Evolutionary conservation across 176 grass and related monocot genomes (phyloP).

Genomic region (Oryza meridionalis): DNA sequence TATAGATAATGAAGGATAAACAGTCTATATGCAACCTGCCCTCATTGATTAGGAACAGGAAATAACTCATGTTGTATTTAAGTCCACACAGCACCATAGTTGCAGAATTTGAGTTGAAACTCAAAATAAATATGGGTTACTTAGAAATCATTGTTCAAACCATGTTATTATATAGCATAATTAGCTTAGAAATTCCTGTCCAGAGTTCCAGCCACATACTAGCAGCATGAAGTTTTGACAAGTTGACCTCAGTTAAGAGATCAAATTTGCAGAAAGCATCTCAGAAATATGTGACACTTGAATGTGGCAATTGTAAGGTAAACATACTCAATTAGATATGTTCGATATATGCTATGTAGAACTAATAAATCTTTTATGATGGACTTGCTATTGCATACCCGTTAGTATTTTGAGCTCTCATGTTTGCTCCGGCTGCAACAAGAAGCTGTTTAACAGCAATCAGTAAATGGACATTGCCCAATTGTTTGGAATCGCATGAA

Average conservation of each 20-base stretch:
- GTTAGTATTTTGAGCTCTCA: conserved; percentile 73
- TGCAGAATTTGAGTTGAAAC: conserved; percentile 11
- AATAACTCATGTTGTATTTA: neutral
- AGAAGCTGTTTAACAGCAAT: conserved; percentile 73
- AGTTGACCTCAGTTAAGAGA: neutral
- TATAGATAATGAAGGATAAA: conserved; percentile 3
- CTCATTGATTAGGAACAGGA: neutral
- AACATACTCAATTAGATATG: conserved; percentile 11
- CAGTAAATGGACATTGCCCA: conserved; percentile 37
- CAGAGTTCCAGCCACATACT: neutral
- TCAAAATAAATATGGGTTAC: neutral
- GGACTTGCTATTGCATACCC: conserved; percentile 50
- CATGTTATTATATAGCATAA: conserved; percentile 7
- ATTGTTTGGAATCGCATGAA: conserved; percentile 33
- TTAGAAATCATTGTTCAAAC: conserved; percentile 9
- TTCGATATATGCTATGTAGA: neutral
- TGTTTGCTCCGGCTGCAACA: conserved; percentile 79
- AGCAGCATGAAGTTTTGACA: neutral
- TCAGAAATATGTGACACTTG: conserved; percentile 13
- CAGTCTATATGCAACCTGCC: neutral
- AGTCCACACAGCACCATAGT: neutral
- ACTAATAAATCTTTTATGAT: conserved; percentile 34
- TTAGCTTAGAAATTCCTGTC: conserved; percentile 2
- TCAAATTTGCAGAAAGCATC: conserved; percentile 1
- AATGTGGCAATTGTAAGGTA: conserved; percentile 2